A percentile compares a stretch with the other conserved stretches of the same genome.
Evolutionary conservation across 345 rosid species (phyloP).

Genomic region (Geranium rotundifolium): DNA sequence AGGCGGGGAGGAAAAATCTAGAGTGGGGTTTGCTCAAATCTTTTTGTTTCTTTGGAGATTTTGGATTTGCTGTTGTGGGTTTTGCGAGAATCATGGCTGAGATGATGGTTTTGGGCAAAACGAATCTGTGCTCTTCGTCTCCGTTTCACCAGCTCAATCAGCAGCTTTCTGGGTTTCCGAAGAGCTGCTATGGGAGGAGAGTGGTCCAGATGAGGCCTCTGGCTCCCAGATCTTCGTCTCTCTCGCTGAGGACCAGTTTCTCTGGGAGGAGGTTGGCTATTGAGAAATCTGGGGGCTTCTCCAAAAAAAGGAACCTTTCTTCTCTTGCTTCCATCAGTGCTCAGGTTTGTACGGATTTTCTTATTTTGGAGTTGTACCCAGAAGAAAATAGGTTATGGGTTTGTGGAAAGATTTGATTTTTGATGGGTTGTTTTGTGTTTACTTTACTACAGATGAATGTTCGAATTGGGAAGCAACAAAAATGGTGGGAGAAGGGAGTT

Average conservation of each 20-base stretch:
- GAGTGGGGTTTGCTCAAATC: not conserved
- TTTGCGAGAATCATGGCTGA: slow-evolving; percentile 3
- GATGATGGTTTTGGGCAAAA: slow-evolving; percentile 4
- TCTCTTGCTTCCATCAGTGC: slow-evolving; percentile 25
- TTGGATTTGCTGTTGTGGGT: not conserved
- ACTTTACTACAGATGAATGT: slow-evolving; percentile 25
- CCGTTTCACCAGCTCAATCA: slow-evolving; percentile 1
- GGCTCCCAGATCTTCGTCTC: slow-evolving; percentile 8
- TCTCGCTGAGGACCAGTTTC: slow-evolving; percentile 18
- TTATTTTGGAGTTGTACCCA: not conserved
- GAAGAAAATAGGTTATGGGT: not conserved
- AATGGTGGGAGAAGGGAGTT: slow-evolving; percentile 87
- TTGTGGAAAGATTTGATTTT: not conserved
- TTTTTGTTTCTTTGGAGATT: not conserved
- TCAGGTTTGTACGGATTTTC: slow-evolving; percentile 37
- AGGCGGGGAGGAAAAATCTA: not conserved
- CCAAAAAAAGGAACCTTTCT: slow-evolving; percentile 11
- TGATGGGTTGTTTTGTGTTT: not conserved
- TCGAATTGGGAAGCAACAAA: slow-evolving; percentile 47
- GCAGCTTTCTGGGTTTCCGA: slow-evolving; percentile 1
- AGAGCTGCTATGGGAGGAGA: no score
- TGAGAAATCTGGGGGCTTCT: slow-evolving; percentile 17
- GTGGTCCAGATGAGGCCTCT: not conserved
- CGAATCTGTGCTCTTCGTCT: slow-evolving; percentile 5
- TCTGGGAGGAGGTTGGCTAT: slow-evolving; percentile 33